Evolutionary conservation across 257 asterid genomes (phyloP).

Genomic region (Osmanthus fragrans): DNA sequence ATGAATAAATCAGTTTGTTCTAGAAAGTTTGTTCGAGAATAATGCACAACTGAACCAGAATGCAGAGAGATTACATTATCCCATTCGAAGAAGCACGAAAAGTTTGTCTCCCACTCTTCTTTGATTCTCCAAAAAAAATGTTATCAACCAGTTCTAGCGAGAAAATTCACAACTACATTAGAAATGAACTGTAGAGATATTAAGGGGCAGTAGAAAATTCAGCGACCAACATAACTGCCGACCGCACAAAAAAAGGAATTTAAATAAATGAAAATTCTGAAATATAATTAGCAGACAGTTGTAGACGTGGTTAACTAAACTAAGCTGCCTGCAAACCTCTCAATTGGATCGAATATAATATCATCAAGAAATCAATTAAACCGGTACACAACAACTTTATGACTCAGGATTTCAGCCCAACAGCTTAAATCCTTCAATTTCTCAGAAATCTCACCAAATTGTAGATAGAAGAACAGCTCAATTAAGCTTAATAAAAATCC

Average conservation of each 20-base stretch:
- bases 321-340: constrained; percentile 3
- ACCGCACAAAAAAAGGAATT: background rate
- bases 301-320: background rate
- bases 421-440: constrained; percentile 3
- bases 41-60: background rate
- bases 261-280: background rate
- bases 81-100: background rate
- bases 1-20: background rate
- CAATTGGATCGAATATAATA: background rate
- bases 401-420: constrained; percentile 6
- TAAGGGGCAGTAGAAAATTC: constrained; percentile 4
- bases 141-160: constrained; percentile 7
- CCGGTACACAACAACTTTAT: constrained; percentile 7
- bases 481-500: constrained; percentile 2
- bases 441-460: constrained; percentile 9
- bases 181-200: background rate
- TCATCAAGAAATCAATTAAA: constrained; percentile 13
- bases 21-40: background rate
- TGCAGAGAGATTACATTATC: background rate
- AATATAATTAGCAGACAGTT: background rate
- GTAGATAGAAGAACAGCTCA: constrained; percentile 5
- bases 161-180: constrained; percentile 10
- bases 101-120: background rate
- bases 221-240: background rate
- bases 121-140: background rate